Base-by-base conservation (phyloP, 2,329 filamentous ascomycete species). In the Cyphellophora attinorum region DNA sequence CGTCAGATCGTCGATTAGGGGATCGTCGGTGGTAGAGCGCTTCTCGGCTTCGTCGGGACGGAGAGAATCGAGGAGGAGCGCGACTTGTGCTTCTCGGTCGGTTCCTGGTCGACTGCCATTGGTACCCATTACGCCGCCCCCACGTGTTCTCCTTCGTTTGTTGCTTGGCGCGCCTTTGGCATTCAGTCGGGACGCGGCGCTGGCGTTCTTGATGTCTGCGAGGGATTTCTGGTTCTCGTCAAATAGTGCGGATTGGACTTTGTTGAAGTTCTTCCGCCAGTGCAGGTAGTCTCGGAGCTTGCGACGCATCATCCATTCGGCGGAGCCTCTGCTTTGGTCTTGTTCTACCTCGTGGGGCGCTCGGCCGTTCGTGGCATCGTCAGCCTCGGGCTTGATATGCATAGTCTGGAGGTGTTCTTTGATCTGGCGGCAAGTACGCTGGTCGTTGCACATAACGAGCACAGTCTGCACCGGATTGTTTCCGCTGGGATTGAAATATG, bases 371-470 rank as follows among this genome's bases (percentile, higher is more conserved):
- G 29, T 58, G 53, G 25, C 61, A 59, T 33, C 71, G 65, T 29
- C 51, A 54, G 45, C 30, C 12, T 41, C 28, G 10, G 76, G 69
- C 35, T 73, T 76, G 17, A 88, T 71, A 52, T 93, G 76, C 85
- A 94, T 95, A 5, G 77, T 86, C 55, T 93, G 82, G 13, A 98
- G 64, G 54, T 89, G 96, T 54, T 96, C 89, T 44, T 85, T 77
- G 27, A 98, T 66, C 50, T 98, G 91, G 11, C 81, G 74, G 52
- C 85, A 93, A 6, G 85, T 93, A 37, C 79, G 76, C 37, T 83
- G 77, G 50, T 93, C 89, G 16, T 81, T 80, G 53, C 89, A 96
- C 91, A 98, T 96, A 55, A 98, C 85, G 19, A 98, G 64, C 32
- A 94, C 85, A 2, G 84, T 85, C n/a, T 84, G 83, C 52, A 86